phyloP scores from a whole-genome alignment of 1,284 basidiomycete genomes.

The Termitomyces sp. region DNA sequence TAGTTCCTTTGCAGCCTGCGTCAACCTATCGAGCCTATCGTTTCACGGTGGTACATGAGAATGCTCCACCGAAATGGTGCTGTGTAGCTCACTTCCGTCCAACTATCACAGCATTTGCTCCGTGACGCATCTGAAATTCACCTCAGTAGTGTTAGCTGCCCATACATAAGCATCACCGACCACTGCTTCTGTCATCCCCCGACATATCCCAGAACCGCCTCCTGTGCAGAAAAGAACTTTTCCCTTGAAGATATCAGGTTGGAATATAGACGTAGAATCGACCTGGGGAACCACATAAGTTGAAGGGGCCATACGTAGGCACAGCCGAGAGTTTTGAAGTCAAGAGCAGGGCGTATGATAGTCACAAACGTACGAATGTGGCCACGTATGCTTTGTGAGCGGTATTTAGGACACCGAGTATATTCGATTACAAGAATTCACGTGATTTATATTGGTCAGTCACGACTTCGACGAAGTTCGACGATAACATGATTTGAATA shows the following conservation, averaged over 20 bases:
- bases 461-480: no score
- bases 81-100: constrained; percentile 68
- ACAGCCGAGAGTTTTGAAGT: background rate
- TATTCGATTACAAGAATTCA: no score
- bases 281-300: constrained; percentile 40
- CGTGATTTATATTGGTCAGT: no score
- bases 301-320: constrained; percentile 32
- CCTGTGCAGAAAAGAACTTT: constrained; percentile 95
- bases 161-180: constrained; percentile 36
- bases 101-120: constrained; percentile 77
- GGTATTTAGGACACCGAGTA: no score
- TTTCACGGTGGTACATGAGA: background rate
- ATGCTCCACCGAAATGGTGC: background rate
- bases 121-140: constrained; percentile 71
- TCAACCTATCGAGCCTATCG: constrained; percentile 70
- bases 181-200: constrained; percentile 79
- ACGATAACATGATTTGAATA: no score
- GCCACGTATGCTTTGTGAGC: no score
- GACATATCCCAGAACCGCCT: constrained; percentile 89
- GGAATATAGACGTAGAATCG: constrained; percentile 65
- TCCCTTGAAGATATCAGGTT: constrained; percentile 79
- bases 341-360: background rate
- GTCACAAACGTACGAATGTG: no score
- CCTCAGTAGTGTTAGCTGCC: background rate
- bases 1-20: constrained; percentile 68